Base-by-base conservation (phyloP, 257 asterid species). In the Leptodermis oblonga region DNA sequence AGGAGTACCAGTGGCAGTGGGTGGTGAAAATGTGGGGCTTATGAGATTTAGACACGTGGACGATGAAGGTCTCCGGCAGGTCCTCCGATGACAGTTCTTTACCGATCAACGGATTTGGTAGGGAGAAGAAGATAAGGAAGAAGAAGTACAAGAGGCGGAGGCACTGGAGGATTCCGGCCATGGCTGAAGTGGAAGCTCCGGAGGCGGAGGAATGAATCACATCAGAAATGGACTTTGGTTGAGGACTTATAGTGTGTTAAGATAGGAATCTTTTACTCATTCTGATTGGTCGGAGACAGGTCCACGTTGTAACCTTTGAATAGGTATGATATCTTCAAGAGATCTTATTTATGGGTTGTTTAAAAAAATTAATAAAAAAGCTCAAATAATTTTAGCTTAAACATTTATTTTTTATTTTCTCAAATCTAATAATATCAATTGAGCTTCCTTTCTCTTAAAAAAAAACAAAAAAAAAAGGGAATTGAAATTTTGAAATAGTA, bases 1-100 rank as follows among this genome's bases (percentile, higher is more conserved):
- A 80, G 72, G 89, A 49, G 81, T 88, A 93, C 94, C 96, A 87
- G 77, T 85, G 85, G 78, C 62, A 89, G 77, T 90, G 97, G 31
- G 92, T 67, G 70, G 97, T 60, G 86, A 82, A 90, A 59, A 68
- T 20, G 31, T 31, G 78, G 0, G 99, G 97, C 78, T 87, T 93
- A 0, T 81, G 78, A 7, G 89, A 75, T 77, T 80, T 78, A 45
- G 90, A 74, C 7, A 93, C 87, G 79, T 90, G 96, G 82, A 93
- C 76, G 79, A 93, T 93, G 86, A 82, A 93, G 48, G 96, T 90
- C 43, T 80, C 78, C 31, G 74, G 88, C 23, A 26, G 81, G 41
- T 79, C 85, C 68, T 4, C 25, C 65, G 85, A 67, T 31, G 88
- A 72, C 60, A 53, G n/a, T 13, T 59, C 28, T 33, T 9, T 7